These are phyloP conservation scores for Kurtzmaniella quercitrusa DNA, from an alignment of 1,139 yeast species.

Conservation along the genomic window DNA sequence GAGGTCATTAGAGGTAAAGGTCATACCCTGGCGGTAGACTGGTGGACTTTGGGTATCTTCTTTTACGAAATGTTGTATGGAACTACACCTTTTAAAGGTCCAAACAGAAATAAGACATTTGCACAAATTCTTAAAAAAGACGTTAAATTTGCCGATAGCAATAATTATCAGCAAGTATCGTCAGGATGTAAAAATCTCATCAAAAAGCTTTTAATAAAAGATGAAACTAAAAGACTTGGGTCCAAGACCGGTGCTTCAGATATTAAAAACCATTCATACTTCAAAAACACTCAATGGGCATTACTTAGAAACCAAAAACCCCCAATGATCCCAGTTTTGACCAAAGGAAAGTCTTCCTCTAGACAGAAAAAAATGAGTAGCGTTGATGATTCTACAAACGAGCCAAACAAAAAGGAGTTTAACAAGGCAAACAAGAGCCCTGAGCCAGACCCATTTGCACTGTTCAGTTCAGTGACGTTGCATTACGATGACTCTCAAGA, in stretches of 20 bases:
- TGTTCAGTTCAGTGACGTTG: slow-evolving; percentile 84
- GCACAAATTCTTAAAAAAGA: slow-evolving; percentile 82
- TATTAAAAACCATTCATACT: slow-evolving; percentile 83
- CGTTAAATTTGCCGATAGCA: slow-evolving; percentile 60
- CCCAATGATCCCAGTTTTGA: slow-evolving; percentile 87
- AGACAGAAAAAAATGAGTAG: slow-evolving; percentile 6
- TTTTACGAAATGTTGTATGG: slow-evolving; percentile 93
- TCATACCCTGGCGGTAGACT: slow-evolving; percentile 95
- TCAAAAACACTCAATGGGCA: slow-evolving; percentile 94
- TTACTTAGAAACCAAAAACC: slow-evolving; percentile 86
- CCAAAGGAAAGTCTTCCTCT: slow-evolving; percentile 40
- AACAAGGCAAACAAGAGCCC: slow-evolving; percentile 29
- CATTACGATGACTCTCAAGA: slow-evolving; percentile 59
- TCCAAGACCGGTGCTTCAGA: slow-evolving; percentile 94
- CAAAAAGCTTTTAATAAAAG: slow-evolving; percentile 78
- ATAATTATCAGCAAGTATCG: slow-evolving; percentile 42
- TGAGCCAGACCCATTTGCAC: slow-evolving; percentile 72
- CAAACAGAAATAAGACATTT: slow-evolving; percentile 82
- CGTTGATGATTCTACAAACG: slow-evolving; percentile 5
- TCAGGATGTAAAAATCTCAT: slow-evolving; percentile 76
- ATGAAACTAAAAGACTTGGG: slow-evolving; percentile 83
- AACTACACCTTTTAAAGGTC: slow-evolving; percentile 93
- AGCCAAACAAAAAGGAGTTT: slow-evolving; percentile 9
- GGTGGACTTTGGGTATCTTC: slow-evolving; percentile 98
- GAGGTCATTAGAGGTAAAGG: slow-evolving; percentile 97